Base-by-base conservation (phyloP, 208 protist genomes). In the Angomonas desouzai region DNA sequence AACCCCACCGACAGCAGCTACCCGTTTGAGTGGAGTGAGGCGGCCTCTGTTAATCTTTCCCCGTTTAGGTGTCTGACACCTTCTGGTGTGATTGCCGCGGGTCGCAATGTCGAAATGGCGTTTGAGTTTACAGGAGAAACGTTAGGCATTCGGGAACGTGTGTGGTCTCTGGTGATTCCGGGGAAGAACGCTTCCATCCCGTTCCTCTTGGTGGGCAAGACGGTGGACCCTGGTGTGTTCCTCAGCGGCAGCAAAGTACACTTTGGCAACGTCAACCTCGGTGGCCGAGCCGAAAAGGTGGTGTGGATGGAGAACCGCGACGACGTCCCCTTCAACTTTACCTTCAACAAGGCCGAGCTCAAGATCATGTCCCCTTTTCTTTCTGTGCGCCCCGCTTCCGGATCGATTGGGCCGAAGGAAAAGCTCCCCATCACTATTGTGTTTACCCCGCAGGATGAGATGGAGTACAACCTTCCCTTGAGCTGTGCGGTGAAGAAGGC, bases 41-140 rank as follows among this genome's bases (percentile, higher is more conserved):
- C 84, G 53, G 25, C 69, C 0, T 48, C 59, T 23, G 55, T 40
- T 23, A 63, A 60, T 13, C 28, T 89, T 4, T 81, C 74, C 18
- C 87, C 92, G 1, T 98, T 99, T 76, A 72, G 82, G 30, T 98
- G 95, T 71, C 64, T 94, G 13, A 97, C 91, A 20, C 68, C 71
- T 18, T 83, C 67, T 29, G 93, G 93, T 22, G 81, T 70, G 32
- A 83, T 97, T 36, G 49, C 68, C 3, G 76, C 82, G 1, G 97
- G 96, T n/a, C 96, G 95, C 56, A 83, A 96, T 64, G 57, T 78
- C n/a, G 96, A 98, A 66, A 96, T 98, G 74, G 71, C 76, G 4
- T 98, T 99, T 78, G 93, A 98, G 57, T 99, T 97, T 70, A 84
- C 85, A 18, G 93, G 95, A 3, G 83, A 96, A 33, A 85, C 74